Base-by-base conservation (phyloP, 2,329 filamentous ascomycete species). In the Hymenoscyphus albidus region DNA sequence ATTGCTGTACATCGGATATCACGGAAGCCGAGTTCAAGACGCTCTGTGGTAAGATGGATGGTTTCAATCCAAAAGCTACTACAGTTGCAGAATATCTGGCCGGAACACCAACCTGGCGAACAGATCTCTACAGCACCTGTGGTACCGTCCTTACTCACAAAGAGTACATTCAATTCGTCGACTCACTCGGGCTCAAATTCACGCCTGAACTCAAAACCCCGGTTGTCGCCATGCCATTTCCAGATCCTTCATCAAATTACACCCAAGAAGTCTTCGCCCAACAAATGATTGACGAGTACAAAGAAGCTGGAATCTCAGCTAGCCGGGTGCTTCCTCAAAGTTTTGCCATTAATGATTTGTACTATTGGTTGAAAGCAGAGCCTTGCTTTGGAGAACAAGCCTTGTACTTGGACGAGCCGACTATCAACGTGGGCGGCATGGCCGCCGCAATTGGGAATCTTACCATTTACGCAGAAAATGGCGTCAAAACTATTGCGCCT, bases 1-100 rank as follows among this genome's bases (percentile, higher is more conserved):
- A 64, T 18, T 70, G 69, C 64, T 70, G 69, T 51, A 69, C 69
- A 14, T 68, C 64, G 58, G 69, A 70, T 32, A 69, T 70, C 58
- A 69, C 69, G 4, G 58, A 42, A 0, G 65, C 48, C 1, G 69
- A 70, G 57, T 70, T 62, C 59, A 59, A 63, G 5, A 66, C 59
- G 10, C 64, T 70, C 4, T 69, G 69, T 14, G 69, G 69, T 1
- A 69, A 69, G 38, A 65, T 66, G 58, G 67, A 70, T 27, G 69
- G 67, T 5, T 69, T 64, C 59, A 70, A 70, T 40, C 35, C 65
- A 13, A 65, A 64, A 14, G 69, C 69, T 12, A 68, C 56, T 5
- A 69, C 58, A 27, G 66, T 67, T 18, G 7, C 62, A 16, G 66
- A 70, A 42, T 70, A 64, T 63, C 63, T 66, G 9, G 35, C 61